Conservation (phyloP, 352 stramenopile species). For the Globisporangium paroecandrum region DNA sequence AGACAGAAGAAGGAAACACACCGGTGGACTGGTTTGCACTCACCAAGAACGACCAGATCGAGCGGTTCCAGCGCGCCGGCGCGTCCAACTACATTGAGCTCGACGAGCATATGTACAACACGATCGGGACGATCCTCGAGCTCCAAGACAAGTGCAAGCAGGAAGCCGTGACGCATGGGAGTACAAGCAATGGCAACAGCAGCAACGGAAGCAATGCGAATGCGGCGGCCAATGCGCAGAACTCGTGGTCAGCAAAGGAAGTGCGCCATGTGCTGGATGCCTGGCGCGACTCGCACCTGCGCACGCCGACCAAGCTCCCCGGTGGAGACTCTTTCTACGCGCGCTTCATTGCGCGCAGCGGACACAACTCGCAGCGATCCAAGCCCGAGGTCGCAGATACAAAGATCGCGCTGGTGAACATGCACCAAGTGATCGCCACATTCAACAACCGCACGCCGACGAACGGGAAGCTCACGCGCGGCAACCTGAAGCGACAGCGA, state of each 20-base stretch:
- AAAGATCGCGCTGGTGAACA: slow-evolving; percentile 16
- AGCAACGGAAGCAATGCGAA: not conserved
- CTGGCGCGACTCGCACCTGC: slow-evolving; percentile 12
- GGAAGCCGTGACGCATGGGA: not conserved
- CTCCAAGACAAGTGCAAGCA: slow-evolving; percentile 17
- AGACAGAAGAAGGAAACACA: slow-evolving; percentile 4
- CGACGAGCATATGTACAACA: slow-evolving; percentile 16
- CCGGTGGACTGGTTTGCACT: slow-evolving; percentile 15
- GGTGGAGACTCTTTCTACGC: slow-evolving; percentile 14
- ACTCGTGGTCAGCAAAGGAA: slow-evolving; percentile 2
- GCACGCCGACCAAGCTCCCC: slow-evolving; percentile 9
- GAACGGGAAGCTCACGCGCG: slow-evolving; percentile 14
- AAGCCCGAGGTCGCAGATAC: slow-evolving; percentile 16
- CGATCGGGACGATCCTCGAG: slow-evolving; percentile 14
- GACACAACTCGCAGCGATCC: slow-evolving; percentile 12
- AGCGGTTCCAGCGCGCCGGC: slow-evolving; percentile 14
- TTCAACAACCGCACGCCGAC: slow-evolving; percentile 5
- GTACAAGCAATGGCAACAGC: not conserved
- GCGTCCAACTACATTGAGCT: slow-evolving; percentile 17
- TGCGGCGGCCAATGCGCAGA: not conserved
- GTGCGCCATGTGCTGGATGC: slow-evolving; percentile 10
- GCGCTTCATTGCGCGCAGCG: slow-evolving; percentile 17
- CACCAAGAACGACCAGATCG: slow-evolving; percentile 12
- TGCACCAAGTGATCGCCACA: slow-evolving; percentile 10
- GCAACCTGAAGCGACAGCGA: slow-evolving; percentile 8